Base-by-base conservation (phyloP, 139 green algal genomes). In the Pleodorina starrii region DNA sequence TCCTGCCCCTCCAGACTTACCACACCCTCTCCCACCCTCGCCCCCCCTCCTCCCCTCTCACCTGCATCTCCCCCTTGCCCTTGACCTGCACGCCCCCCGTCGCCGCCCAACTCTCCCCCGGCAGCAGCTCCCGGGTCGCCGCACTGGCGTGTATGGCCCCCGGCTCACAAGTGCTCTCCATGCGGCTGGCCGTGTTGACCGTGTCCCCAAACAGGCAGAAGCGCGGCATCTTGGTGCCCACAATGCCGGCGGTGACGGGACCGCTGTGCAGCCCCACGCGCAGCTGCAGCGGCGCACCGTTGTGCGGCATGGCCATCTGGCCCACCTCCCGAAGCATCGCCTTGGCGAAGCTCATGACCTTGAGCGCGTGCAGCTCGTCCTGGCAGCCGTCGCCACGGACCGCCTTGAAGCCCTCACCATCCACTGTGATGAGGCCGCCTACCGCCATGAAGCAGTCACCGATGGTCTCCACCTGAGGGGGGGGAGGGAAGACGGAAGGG, bases 391-490 rank as follows among this genome's bases (percentile, higher is more conserved):
- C 42, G 7, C 54, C 50, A 2, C 73, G 84, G 66, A 89, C 80
- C 27, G 59, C 59, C 59, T 40, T 75, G 80, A 86, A 86, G 80
- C 80, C 80, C 40, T 86, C 80, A 27, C 42, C 57, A 38, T 88
- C 63, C 43, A 57, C 40, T 14, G 82, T 88, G 42, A 78, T 88
- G 6, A 88, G 63, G 3, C 82, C 66, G 5, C 82, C 66, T n/a
- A 57, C 66, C 42, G 57, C 82, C 91, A 94, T 92, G 89, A 91
- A 93, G 91, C 90, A 94, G 68, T 94, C 92, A 10, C 91, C 91
- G n/a, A 94, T 91, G 23, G 91, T 95, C 83, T 94, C 90, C 51
- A 93, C 87, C 79, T 54, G 79, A 3, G 36, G 50, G 36, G 69
- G 17, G n/a, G 35, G 69, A 48, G 69, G 38, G 4, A 50, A 32